Evolutionary conservation across 1,139 yeast species (phyloP).

Genomic region (Saccharomycopsis hybrid): DNA sequence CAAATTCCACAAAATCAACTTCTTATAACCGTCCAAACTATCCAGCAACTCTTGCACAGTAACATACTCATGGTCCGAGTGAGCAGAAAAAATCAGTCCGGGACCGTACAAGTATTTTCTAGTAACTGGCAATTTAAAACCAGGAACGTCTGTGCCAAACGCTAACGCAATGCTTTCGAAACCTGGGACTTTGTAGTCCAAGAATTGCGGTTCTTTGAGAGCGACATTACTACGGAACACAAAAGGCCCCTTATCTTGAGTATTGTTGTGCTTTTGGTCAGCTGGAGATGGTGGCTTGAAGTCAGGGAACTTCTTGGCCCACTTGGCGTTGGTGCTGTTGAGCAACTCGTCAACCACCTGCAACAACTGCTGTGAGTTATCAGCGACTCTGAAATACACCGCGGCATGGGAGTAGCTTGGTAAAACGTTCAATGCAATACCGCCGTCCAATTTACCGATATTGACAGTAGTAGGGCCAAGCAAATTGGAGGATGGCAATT

Average conservation of each 20-base stretch:
- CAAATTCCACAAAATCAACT: conserved; percentile 30
- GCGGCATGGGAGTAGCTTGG: conserved; percentile 53
- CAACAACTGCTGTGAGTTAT: conserved; percentile 35
- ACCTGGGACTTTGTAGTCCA: conserved; percentile 57
- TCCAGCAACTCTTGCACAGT: conserved; percentile 42
- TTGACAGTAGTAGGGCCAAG: conserved; percentile 61
- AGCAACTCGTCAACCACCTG: conserved; percentile 34
- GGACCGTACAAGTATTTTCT: conserved; percentile 60
- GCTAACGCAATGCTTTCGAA: conserved; percentile 52
- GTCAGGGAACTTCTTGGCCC: background rate
- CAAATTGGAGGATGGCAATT: conserved; percentile 44
- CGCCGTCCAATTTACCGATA: conserved; percentile 52
- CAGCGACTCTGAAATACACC: conserved; percentile 49
- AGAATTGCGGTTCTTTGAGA: conserved; percentile 35
- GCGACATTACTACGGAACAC: conserved; percentile 1
- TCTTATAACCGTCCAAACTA: conserved; percentile 53
- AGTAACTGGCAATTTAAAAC: conserved; percentile 33
- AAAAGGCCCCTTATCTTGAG: background rate
- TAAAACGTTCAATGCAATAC: conserved; percentile 57
- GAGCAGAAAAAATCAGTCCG: conserved; percentile 62
- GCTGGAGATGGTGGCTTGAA: background rate
- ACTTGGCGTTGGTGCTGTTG: conserved; percentile 28
- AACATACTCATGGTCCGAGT: conserved; percentile 54
- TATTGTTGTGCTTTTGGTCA: background rate
- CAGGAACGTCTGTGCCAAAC: conserved; percentile 62